Evolutionary conservation across 2,329 filamentous ascomycete genomes (phyloP), one percentile per base, ranked within the genome.

Genomic region (Macrophomina pseudophaseolina): DNA sequence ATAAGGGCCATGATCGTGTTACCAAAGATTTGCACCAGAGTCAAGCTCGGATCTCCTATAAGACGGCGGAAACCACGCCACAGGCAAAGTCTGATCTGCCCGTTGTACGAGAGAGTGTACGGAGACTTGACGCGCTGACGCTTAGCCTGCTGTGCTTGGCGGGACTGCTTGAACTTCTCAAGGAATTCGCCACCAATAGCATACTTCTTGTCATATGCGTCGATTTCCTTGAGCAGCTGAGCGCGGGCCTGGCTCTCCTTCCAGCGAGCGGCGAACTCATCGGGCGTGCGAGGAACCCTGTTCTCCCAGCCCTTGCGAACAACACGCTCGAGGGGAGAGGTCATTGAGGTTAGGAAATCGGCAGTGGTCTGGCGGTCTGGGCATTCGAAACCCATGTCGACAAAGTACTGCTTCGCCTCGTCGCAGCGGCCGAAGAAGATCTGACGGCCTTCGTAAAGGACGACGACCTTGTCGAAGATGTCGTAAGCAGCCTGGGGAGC

Each of bases 51-150:
- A 73, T 97, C 92, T 62, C 90, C 91, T 48, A 81, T 82, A 4
- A 97, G 82, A 66, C 92, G 87, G 72, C 87, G 86, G 81, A 88
- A 94, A 9, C 91, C 92, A 73, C 93, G 89, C 80, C 87, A 87
- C 63, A 94, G 81, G 75, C 92, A 96, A 11, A 97, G 86, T 66
- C 84, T 75, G 68, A 96, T 79, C 77, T 97, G 93, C 77, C 92
- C 87, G 9, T 69, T 63, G 69, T 88, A 90, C 0, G 91, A 93
- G 51, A 96, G 81, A 0, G 91, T 95, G 77, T 88, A 96, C 0
- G 93, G 91, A 2, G 91, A 94, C 75, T 86, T 86, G 58, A 83
- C 75, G 4, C 91, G 88, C 71, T 79, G 77, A 12, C 32, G 48
- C 71, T 79, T 80, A 16, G 78, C 73, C 70, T 81, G 77, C 66